phyloP scores from a whole-genome alignment of 2,329 filamentous ascomycete genomes.

The Botryosphaeria dothidea region DNA sequence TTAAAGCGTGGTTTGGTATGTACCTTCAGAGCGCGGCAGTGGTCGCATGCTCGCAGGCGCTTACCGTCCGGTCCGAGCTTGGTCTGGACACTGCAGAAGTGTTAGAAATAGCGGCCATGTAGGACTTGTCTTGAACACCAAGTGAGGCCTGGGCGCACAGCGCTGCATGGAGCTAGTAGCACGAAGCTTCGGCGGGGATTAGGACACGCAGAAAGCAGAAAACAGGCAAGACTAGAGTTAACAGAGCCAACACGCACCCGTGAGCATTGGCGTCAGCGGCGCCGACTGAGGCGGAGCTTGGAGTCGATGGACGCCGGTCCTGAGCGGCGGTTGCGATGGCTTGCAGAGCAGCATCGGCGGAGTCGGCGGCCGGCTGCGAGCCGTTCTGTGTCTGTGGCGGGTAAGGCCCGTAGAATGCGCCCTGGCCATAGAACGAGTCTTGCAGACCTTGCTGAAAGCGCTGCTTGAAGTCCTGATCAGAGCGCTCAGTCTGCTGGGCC shows the following conservation, averaged over 20 bases:
- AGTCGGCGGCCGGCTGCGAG: constrained; percentile 7
- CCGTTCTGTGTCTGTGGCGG: not conserved
- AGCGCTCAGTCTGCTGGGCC: constrained; percentile 8
- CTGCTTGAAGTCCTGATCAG: constrained; percentile 11
- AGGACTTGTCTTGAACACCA: not conserved
- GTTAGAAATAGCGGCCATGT: not conserved
- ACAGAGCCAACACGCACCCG: not conserved
- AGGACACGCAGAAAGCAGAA: not conserved
- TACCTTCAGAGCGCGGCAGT: constrained; percentile 21
- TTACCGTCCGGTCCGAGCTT: constrained; percentile 20
- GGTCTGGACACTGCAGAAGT: not conserved
- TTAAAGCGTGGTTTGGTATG: not conserved
- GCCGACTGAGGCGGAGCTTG: constrained; percentile 14
- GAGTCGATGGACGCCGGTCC: constrained; percentile 12
- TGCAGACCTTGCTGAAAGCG: constrained; percentile 15
- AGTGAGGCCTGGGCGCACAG: not conserved
- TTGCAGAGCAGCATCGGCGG: constrained; percentile 13
- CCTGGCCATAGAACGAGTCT: constrained; percentile 12
- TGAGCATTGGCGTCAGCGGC: constrained; percentile 6
- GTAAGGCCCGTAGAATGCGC: constrained; percentile 1
- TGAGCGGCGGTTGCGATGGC: constrained; percentile 17
- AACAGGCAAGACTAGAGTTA: not conserved
- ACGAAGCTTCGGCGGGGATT: not conserved
- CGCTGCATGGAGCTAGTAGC: not conserved
- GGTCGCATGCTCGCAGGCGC: constrained; percentile 16